Evolutionary conservation across 768 basidiomycete genomes (phyloP), one percentile per base, ranked within the genome.

Genomic region (Pulveroboletus ravenelii): DNA sequence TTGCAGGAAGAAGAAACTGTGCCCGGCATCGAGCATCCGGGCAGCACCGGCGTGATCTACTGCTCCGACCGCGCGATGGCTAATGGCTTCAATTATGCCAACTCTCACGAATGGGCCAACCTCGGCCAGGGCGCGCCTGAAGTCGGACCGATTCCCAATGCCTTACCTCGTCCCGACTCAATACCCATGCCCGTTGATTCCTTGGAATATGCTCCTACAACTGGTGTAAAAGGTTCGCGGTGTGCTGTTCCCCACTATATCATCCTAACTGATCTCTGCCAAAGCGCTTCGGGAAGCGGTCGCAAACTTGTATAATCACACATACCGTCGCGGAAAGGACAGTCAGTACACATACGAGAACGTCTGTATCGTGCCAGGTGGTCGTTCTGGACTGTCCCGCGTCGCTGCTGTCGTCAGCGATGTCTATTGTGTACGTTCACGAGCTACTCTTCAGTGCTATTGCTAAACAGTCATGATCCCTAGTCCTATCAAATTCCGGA

Each of bases 61-160:
- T 93, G 92, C 68, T 91, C 89, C 2, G 89, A 93, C 63, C 84
- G 93, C 51, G 89, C 93, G n/a, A 90, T 92, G 74, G 92, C 92
- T 10, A 95, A 96, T 63, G 93, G 93, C 9, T 96, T 93, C 74
- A 84, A 72, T 56, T 88, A 89, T 58, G 79, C 86, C 51, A 73
- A 74, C 56, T 83, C 82, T 13, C 84, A 89, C 60, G 84, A 85
- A 56, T 93, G 91, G 90, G 78, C 87, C 6, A 91, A 92, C 62
- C 76, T 91, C 10, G 94, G 93, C n/a, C 92, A 94, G 70, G 90
- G 89, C 38, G 89, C 90, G 14, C 92, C 92, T 8, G 91, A 93
- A 69, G 87, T 92, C 5, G 93, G 93, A 0, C 81, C 80, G 3
- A 82, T 94, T 40, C 91, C 92, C 10, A 78, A 80, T 49, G 89